Conservation (phyloP, 2,329 filamentous ascomycete species). For the Aspergillus piperis region DNA sequence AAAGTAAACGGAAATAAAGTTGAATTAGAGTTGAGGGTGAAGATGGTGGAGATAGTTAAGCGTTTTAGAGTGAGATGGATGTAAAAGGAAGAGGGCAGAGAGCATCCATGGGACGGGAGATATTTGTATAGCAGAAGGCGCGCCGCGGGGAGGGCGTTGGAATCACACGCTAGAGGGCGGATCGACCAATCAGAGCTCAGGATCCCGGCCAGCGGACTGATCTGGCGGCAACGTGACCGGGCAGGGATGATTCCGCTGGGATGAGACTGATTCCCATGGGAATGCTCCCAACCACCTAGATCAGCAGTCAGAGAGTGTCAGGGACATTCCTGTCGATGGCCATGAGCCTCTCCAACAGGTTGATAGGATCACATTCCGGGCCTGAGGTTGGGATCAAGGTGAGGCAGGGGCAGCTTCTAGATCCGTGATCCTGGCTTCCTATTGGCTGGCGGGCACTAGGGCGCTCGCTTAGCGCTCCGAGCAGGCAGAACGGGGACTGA, state of each 20-base stretch:
- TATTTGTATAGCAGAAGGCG: constrained; percentile 43
- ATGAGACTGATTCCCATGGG: constrained; percentile 29
- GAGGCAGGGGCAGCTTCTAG: constrained; percentile 29
- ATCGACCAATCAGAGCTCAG: constrained; percentile 40
- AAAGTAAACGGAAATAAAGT: constrained; percentile 21
- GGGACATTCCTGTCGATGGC: constrained; percentile 19
- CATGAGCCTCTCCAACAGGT: constrained; percentile 13
- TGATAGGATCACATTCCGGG: constrained; percentile 19
- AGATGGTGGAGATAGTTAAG: constrained; percentile 26
- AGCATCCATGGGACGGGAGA: constrained; percentile 32
- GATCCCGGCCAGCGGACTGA: constrained; percentile 32
- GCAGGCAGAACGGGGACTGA: constrained; percentile 12
- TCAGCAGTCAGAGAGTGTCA: constrained; percentile 17
- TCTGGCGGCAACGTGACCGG: constrained; percentile 32
- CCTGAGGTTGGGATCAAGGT: constrained; percentile 40
- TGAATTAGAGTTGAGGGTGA: constrained; percentile 31
- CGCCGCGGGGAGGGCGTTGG: constrained; percentile 30
- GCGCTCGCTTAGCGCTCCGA: constrained; percentile 38
- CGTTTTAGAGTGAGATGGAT: constrained; percentile 24
- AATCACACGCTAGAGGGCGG: constrained; percentile 40
- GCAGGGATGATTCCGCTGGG: constrained; percentile 27
- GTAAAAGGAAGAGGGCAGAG: constrained; percentile 27
- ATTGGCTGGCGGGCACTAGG: constrained; percentile 33
- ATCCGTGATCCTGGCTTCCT: constrained; percentile 39
- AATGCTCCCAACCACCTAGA: constrained; percentile 22